Evolutionary conservation across 768 basidiomycete genomes (phyloP), one percentile per base, ranked within the genome.

Genomic region (Xerocomellus dryophilus): DNA sequence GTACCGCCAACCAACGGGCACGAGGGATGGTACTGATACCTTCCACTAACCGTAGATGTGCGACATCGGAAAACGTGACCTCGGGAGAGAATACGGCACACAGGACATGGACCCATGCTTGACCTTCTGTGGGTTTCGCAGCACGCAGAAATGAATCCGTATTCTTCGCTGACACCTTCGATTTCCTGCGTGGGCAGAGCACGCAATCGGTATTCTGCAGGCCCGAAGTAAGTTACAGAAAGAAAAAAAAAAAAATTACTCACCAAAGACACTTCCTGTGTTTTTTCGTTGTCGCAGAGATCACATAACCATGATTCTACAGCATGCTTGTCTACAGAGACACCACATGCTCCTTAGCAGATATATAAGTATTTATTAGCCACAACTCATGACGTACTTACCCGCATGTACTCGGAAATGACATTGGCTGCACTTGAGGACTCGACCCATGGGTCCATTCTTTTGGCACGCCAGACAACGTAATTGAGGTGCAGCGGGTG

Each of bases 31-130:
- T 81, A 59, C 84, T 89, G 48, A 97, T 77, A 25, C 92, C 93
- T 71, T 98, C 96, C 7, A 90, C 90, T n/a, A 86, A 71, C 35
- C 86, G 83, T 42, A 98, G 74, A 14, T 80, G 80, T 7, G 75
- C 66, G 0, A 90, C 82, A 62, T 95, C 88, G 21, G 89, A 85
- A 68, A 89, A 96, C 5, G 74, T 78, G n/a, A 94, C 73, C 63
- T 98, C 95, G 4, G 87, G 86, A 27, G 85, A 82, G 73, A 93
- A 98, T 1, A 90, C 83, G 3, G 94, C 83, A 73, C 96, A 98
- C 4, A 97, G 72, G 31, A 94, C 77, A 67, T 98, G 96, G 0
- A 85, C 85, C 94, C 94, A 97, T 51, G 88, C 86, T 68, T 92
- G 88, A 10, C 92, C 91, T 74, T 97, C 94, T 0, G 94, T 96